phyloP scores from a whole-genome alignment of 2,329 filamentous ascomycete species.

The Colletotrichum truncatum region DNA sequence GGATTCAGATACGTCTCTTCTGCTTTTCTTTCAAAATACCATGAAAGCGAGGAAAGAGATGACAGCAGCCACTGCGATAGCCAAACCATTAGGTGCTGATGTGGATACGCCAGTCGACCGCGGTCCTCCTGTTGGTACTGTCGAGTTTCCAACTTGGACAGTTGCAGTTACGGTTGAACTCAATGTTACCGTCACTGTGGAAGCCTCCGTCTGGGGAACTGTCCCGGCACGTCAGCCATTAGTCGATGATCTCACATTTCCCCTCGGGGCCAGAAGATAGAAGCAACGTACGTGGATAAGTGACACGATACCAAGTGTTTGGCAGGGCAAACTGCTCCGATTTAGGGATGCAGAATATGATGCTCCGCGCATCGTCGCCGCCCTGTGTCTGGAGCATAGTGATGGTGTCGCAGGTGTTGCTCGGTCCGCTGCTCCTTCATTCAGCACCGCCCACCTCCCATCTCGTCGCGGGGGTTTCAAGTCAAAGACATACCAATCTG shows the following conservation, averaged over 20 bases:
- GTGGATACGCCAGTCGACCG: too few relatives aligned
- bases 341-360: conserved; percentile 13
- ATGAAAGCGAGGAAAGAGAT: not conserved
- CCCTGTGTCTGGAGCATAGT: not conserved
- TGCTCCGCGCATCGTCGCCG: conserved; percentile 9
- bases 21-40: not conserved
- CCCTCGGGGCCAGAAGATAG: too few relatives aligned
- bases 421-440: not conserved
- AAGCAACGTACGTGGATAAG: not conserved
- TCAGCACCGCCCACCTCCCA: not conserved
- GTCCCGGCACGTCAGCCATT: not conserved
- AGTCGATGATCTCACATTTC: too few relatives aligned
- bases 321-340: conserved; percentile 7
- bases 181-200: not conserved
- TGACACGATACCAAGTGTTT: conserved; percentile 21
- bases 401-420: conserved; percentile 10
- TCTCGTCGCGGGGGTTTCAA: not conserved
- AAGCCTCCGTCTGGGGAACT: not conserved
- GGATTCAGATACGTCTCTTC: too few relatives aligned
- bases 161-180: not conserved
- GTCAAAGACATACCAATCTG: not conserved
- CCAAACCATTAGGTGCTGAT: not conserved
- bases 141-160: not conserved
- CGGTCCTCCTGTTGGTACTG: too few relatives aligned
- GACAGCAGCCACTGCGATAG: not conserved